phyloP scores from a whole-genome alignment of 345 rosid genomes.

The Garcia nutans region DNA sequence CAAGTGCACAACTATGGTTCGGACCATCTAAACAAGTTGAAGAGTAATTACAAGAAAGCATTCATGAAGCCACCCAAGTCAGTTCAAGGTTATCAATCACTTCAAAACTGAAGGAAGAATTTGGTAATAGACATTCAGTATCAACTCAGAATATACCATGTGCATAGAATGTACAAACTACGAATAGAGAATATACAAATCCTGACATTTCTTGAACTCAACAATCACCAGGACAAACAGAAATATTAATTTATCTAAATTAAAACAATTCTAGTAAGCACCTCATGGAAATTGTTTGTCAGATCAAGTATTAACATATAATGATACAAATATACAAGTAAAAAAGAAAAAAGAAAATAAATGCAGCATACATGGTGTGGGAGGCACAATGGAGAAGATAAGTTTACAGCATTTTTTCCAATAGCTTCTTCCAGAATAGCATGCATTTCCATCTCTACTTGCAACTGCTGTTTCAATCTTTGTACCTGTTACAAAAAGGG shows the following conservation, averaged over 20 bases:
- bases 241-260: not conserved
- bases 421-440: constrained; percentile 51
- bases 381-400: constrained; percentile 45
- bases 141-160: no score
- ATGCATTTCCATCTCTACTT: constrained; percentile 68
- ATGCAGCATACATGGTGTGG: constrained; percentile 52
- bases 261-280: not conserved
- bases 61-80: not conserved
- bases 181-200: not conserved
- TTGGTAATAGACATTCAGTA: not conserved
- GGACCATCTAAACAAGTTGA: not conserved
- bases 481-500: constrained; percentile 54
- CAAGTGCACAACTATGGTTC: not conserved
- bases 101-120: not conserved
- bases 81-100: not conserved
- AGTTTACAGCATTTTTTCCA: constrained; percentile 49
- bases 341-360: constrained; percentile 6
- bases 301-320: not conserved
- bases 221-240: not conserved
- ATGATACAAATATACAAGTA: not conserved
- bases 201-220: not conserved
- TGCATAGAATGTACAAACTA: not conserved
- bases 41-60: no score
- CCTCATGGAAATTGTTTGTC: not conserved
- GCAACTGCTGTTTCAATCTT: constrained; percentile 63